Percentiles rank a stretch among this genome's conserved stretches.
These are phyloP conservation scores for Dissophora ornata DNA, from an alignment of 192 early-diverging fungal species.

Conservation along the genomic window DNA sequence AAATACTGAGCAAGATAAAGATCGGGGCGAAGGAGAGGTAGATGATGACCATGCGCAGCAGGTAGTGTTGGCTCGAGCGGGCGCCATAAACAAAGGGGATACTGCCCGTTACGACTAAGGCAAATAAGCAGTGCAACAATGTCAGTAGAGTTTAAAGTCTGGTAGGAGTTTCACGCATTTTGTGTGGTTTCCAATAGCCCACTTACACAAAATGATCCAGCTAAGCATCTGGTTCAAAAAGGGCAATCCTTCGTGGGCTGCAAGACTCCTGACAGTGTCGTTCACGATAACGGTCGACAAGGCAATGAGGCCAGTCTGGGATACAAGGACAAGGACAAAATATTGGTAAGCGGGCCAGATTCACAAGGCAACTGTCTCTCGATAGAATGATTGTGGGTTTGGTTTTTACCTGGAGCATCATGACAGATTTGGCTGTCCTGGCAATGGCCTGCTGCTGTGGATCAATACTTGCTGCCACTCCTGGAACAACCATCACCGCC, in stretches of 20 bases:
- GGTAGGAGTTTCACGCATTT: too few relatives aligned
- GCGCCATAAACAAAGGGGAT: slow-evolving; percentile 75
- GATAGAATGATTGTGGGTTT: too few relatives aligned
- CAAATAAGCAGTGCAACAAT: neutral
- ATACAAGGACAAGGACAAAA: slow-evolving; percentile 4
- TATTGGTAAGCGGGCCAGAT: too few relatives aligned
- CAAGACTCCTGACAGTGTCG: slow-evolving; percentile 69
- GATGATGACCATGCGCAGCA: slow-evolving; percentile 83
- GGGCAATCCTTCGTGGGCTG: slow-evolving; percentile 71
- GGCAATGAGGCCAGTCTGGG: slow-evolving; percentile 60
- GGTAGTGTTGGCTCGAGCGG: slow-evolving; percentile 73
- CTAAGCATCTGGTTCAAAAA: slow-evolving; percentile 71
- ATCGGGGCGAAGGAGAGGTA: slow-evolving; percentile 89
- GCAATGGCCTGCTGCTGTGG: slow-evolving; percentile 4
- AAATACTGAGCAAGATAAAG: slow-evolving; percentile 89
- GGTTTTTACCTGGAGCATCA: slow-evolving; percentile 43
- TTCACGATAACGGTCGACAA: slow-evolving; percentile 71
- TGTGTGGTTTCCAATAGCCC: too few relatives aligned
- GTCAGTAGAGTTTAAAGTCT: too few relatives aligned
- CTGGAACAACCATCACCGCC: slow-evolving; percentile 23
- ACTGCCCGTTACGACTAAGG: slow-evolving; percentile 58
- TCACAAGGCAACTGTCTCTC: too few relatives aligned
- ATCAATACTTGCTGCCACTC: slow-evolving; percentile 7
- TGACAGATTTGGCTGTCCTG: slow-evolving; percentile 30
- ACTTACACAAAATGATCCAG: slow-evolving; percentile 75